Conservation (phyloP, 768 basidiomycete genomes). For the Holtermannia corniformis region DNA sequence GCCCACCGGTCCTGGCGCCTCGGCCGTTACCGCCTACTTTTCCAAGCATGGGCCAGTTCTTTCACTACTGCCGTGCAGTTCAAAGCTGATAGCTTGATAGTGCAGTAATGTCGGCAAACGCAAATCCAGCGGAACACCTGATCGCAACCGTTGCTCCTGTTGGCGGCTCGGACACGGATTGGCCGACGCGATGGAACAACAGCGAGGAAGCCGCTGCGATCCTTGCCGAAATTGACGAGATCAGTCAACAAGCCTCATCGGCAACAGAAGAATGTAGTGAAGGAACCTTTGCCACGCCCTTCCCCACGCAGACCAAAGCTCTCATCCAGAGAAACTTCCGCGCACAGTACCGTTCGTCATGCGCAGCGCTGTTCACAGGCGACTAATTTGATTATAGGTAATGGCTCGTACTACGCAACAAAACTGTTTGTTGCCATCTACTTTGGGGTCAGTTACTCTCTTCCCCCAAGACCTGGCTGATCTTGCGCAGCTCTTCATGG, state of each 20-base stretch:
- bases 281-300: not conserved
- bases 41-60: constrained; percentile 43
- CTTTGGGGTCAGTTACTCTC: not conserved
- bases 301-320: not conserved
- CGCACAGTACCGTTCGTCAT: not conserved
- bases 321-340: not conserved
- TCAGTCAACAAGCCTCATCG: not conserved
- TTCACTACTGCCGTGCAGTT: too few species aligned
- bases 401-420: not conserved
- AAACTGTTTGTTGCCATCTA: not conserved
- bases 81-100: too few species aligned
- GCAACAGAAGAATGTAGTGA: not conserved
- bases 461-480: not conserved
- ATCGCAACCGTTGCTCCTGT: constrained; percentile 31
- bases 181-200: constrained; percentile 5
- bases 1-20: not conserved
- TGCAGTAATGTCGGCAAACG: constrained; percentile 52
- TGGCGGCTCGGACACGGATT: constrained; percentile 5
- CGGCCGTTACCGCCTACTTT: constrained; percentile 58
- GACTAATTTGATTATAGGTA: too few species aligned
- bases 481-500: not conserved
- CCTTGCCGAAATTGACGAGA: not conserved
- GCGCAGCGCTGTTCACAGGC: not conserved
- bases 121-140: constrained; percentile 64
- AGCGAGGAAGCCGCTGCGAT: not conserved